Evolutionary conservation across 2,329 filamentous ascomycete species (phyloP), one percentile per base, ranked within the genome.

Genomic region (Lizonia empirigonia): DNA sequence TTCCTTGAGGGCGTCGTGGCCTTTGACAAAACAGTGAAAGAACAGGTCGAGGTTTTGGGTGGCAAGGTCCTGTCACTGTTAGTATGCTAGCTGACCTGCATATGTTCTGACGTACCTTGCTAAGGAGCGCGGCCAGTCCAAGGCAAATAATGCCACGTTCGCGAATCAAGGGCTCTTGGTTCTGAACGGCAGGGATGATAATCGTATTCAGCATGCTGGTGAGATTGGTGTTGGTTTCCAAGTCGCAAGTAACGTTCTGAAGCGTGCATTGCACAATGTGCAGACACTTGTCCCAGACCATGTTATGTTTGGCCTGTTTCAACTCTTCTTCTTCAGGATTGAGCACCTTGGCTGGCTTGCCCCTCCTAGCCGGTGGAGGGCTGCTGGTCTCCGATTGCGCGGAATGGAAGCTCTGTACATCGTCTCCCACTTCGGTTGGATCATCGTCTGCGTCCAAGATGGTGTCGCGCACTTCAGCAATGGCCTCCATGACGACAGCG

Each of bases 201-300:
- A 99, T 82, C 60, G 94, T 97, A 78, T 99, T 97, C 40, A 99
- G 81, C 89, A 97, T 97, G n/a, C 90, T 90, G 4, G 96, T 90
- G n/a, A 97, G 77, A 67, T 96, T 88, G 50, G 89, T 86, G 70
- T 96, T 96, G 61, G 92, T 84, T 74, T 97, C 91, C 29, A 97
- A 79, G 65, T 89, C 89, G 54, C 91, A 90, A 44, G 89, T 83
- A 8, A 99, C 90, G 67, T 97, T 96, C 69, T 95, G 87, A 42
- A 99, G 82, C 89, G 97, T 96, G 79, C 91, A 97, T 73, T 97
- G 91, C 20, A 95, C 92, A 61, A 99, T 97, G 69, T 97, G 90
- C 55, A 99, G 81, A 73, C 94, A 97, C 76, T 97, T 97, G 85
- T 97, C 92, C 78, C 97, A 97, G 72, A 97, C 89, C 78, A 97